A percentile compares a stretch with the other conserved stretches of the same genome.
Evolutionary conservation across 371 early-diverging fungal species (phyloP).

Genomic region (Thermomucor indicae-seudaticae): DNA sequence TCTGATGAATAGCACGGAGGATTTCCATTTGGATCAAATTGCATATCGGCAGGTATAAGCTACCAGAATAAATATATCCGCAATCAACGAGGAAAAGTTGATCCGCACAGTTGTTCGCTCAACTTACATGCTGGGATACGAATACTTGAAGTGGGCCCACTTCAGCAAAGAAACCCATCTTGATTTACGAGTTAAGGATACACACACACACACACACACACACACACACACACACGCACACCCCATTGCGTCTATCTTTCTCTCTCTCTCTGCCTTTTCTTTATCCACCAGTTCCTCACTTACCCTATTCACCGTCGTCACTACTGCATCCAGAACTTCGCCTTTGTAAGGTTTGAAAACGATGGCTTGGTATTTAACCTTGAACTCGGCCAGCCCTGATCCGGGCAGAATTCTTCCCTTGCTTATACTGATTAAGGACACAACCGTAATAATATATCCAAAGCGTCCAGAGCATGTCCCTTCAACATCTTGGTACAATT

Average conservation of each 20-base stretch:
- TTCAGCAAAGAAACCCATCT: constrained; percentile 97
- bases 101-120: too few relatives aligned
- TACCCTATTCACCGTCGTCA: constrained; percentile 93
- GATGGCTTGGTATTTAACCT: constrained; percentile 93
- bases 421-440: constrained; percentile 72
- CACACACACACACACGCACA: neutral
- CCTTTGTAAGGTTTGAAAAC: constrained; percentile 97
- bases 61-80: constrained; percentile 24
- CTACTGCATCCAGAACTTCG: constrained; percentile 96
- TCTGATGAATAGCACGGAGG: constrained; percentile 86
- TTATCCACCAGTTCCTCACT: neutral
- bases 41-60: constrained; percentile 87
- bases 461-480: constrained; percentile 92
- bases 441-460: constrained; percentile 92
- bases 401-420: constrained; percentile 86
- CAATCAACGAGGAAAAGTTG: too few relatives aligned
- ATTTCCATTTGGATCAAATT: constrained; percentile 83
- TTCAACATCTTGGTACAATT: constrained; percentile 91
- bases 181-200: neutral
- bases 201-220: neutral
- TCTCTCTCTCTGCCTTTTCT: too few relatives aligned
- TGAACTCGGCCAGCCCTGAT: constrained; percentile 92
- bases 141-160: constrained; percentile 97
- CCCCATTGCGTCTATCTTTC: too few relatives aligned
- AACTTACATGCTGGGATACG: constrained; percentile 87